Conservation (phyloP, 257 asterid genomes). For the Forsythia viridissima region DNA sequence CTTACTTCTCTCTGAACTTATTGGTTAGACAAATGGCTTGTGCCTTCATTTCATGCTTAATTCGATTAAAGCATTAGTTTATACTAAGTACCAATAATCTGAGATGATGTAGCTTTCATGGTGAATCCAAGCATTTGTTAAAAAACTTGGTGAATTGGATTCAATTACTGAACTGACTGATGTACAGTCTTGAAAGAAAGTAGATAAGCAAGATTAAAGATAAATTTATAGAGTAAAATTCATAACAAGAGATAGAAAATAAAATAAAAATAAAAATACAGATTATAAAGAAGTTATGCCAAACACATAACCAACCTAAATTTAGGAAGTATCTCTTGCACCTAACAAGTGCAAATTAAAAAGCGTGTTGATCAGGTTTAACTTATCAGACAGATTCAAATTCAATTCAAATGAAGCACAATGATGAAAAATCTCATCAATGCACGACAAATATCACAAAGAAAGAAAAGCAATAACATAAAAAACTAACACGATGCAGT, state of each 20-base stretch:
- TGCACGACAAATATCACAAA: neutral
- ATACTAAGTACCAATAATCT: neutral
- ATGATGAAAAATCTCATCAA: neutral
- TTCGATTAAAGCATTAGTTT: neutral
- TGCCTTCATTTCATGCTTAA: neutral
- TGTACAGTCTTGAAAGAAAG: neutral
- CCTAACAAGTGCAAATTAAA: neutral
- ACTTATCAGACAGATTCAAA: neutral
- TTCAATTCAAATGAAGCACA: neutral
- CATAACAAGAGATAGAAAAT: neutral
- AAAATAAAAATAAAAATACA: too few relatives aligned
- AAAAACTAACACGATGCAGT: neutral
- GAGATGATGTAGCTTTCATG: neutral
- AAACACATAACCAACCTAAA: neutral
- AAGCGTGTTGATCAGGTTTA: neutral
- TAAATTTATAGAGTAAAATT: neutral
- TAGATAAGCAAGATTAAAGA: neutral
- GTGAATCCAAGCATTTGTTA: neutral
- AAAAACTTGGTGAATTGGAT: neutral
- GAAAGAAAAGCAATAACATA: neutral
- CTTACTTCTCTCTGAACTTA: neutral
- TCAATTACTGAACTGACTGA: neutral
- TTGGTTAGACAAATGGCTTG: neutral
- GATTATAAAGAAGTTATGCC: neutral
- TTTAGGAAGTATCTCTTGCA: neutral